A percentile compares a stretch with the other conserved stretches of the same genome.
These are phyloP conservation scores for Mycena haematopus DNA, from an alignment of 768 basidiomycete genomes.

Conservation along the genomic window DNA sequence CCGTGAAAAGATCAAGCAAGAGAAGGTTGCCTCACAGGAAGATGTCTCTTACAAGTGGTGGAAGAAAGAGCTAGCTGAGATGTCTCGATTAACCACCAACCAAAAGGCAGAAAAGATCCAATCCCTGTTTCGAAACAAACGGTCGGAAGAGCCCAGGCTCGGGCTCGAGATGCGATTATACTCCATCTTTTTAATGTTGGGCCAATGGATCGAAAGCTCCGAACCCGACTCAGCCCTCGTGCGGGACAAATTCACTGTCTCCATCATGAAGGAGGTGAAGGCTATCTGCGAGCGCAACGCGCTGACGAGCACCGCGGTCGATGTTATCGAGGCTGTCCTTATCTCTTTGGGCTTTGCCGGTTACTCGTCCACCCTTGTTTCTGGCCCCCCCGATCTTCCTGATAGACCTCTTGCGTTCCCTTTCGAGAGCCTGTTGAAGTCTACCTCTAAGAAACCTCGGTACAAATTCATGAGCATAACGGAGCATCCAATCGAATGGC, in stretches of 20 bases:
- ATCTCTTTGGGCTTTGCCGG: constrained; percentile 54
- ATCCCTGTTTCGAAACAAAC: constrained; percentile 52
- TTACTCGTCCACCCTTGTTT: constrained; percentile 38
- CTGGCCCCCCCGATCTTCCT: constrained; percentile 20
- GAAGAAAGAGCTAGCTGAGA: constrained; percentile 49
- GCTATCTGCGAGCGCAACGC: constrained; percentile 45
- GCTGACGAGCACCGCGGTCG: constrained; percentile 43
- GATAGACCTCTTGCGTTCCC: constrained; percentile 51
- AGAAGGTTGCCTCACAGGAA: constrained; percentile 50
- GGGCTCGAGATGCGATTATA: constrained; percentile 59
- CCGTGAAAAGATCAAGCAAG: constrained; percentile 49
- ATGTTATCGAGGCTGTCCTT: constrained; percentile 48
- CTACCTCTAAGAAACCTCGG: constrained; percentile 45
- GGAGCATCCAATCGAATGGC: constrained; percentile 68
- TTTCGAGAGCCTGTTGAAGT: constrained; percentile 61
- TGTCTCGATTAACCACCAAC: constrained; percentile 41
- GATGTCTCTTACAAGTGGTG: constrained; percentile 58
- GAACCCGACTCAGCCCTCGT: constrained; percentile 42
- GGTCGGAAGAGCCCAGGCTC: constrained; percentile 49
- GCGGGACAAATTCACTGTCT: constrained; percentile 53
- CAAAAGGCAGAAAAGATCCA: constrained; percentile 43
- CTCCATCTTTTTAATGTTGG: constrained; percentile 56
- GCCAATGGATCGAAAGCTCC: constrained; percentile 57
- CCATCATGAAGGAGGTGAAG: constrained; percentile 56
- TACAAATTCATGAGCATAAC: constrained; percentile 61